Base-by-base conservation (phyloP, 1,139 yeast species). In the Meyerozyma smithsonii region DNA sequence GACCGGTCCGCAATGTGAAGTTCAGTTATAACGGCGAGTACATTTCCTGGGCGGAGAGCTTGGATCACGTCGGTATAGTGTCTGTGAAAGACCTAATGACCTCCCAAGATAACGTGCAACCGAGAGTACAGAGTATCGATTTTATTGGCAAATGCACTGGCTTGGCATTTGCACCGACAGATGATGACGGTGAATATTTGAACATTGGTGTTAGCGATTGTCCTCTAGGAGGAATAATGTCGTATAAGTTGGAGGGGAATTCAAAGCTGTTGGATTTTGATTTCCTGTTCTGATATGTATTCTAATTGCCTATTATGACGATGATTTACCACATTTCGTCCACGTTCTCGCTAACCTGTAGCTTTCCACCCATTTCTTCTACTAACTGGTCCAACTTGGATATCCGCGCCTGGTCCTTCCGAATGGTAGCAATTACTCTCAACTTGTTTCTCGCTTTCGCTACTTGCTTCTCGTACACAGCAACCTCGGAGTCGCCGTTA, bases 131-230 rank as follows among this genome's bases (percentile, higher is more conserved):
- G 51, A 61, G 70, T 3, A 65, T 80, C 14, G 75, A 74, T 28
- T 68, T 74, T 45, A 69, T 79, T 51, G 86, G 86, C 0, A 79
- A 78, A 46, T 70, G 81, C 45, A 69, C 77, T 1, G 85, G 85
- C 1, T 60, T 78, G 36, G 72, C 67, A 39, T 75, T 77, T 49
- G 63, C 69, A n/a, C 66, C 67, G 3, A 56, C 63, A 8, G 75
- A 69, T 24, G 62, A 62, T 42, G 59, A 61, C 39, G 76, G 74
- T 8, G 79, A 75, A 49, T 62, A 68, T 36, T 58, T 80, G 41
- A 61, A 75, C 6, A 58, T 79, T 5, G 85, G 84, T 0, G 69
- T 77, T 3, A 68, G 73, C 43, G 86, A 80, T 54, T 66, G 72
- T 39, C 70, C 79, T 1, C 64, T 77, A 37, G 85, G 85, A 3